Conservation (phyloP, 208 protist species). For the Wallacemonas sp. region DNA sequence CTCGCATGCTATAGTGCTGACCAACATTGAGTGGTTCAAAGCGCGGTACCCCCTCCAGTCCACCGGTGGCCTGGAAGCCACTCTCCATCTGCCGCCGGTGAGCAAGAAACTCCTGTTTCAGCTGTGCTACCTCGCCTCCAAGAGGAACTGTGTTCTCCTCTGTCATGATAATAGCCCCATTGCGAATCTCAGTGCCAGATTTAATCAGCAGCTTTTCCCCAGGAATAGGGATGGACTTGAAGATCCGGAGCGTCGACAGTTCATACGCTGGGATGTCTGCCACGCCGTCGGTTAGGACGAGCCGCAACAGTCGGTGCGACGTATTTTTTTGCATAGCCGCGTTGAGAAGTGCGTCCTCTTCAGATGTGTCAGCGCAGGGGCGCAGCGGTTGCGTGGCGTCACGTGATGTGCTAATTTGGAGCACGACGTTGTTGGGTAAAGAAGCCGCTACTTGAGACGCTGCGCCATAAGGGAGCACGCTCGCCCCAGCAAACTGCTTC, state of each 20-base stretch:
- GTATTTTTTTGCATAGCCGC: slow-evolving; percentile 50
- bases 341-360: slow-evolving; percentile 51
- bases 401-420: slow-evolving; percentile 72
- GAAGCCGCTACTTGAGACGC: slow-evolving; percentile 38
- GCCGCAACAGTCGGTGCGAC: slow-evolving; percentile 55
- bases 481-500: slow-evolving; percentile 53
- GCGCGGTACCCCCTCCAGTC: slow-evolving; percentile 60
- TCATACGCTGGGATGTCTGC: slow-evolving; percentile 70
- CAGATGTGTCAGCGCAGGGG: slow-evolving; percentile 57
- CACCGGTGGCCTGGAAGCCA: slow-evolving; percentile 49
- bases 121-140: slow-evolving; percentile 68
- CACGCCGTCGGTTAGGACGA: slow-evolving; percentile 73
- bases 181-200: slow-evolving; percentile 60
- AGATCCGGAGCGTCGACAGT: slow-evolving; percentile 60
- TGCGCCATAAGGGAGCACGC: slow-evolving; percentile 57
- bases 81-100: slow-evolving; percentile 44
- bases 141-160: slow-evolving; percentile 55
- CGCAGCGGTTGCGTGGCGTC: slow-evolving; percentile 82
- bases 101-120: slow-evolving; percentile 70
- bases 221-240: slow-evolving; percentile 65
- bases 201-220: slow-evolving; percentile 77
- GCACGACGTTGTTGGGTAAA: slow-evolving; percentile 48
- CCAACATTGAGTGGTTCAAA: slow-evolving; percentile 70
- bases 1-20: slow-evolving; percentile 18
- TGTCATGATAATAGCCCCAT: slow-evolving; percentile 73